phyloP scores from a whole-genome alignment of 345 rosid genomes.

The Eucalyptus fibrosa region DNA sequence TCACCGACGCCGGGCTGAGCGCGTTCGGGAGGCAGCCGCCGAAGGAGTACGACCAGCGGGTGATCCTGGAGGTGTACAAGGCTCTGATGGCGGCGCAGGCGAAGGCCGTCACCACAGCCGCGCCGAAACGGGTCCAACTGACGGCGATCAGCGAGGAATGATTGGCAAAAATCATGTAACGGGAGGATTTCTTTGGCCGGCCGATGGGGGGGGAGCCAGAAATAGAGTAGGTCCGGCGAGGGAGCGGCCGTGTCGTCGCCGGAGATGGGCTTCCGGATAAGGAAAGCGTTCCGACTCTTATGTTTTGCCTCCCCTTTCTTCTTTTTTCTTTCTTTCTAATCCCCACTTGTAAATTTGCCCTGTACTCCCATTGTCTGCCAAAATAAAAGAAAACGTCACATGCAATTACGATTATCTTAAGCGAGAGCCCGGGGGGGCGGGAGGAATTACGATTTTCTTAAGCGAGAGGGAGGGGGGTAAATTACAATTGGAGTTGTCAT shows the following conservation, averaged over 20 bases:
- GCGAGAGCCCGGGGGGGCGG: background rate
- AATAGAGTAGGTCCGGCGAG: background rate
- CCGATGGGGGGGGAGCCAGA: background rate
- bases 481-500: background rate
- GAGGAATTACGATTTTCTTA: background rate
- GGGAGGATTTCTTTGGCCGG: background rate
- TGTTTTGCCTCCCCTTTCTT: background rate
- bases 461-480: background rate
- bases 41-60: slow-evolving; percentile 40
- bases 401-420: background rate
- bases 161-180: background rate
- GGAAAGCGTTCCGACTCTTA: background rate
- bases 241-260: background rate
- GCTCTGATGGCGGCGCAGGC: slow-evolving; percentile 4
- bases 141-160: background rate
- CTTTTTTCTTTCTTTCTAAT: background rate
- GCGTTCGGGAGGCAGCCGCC: slow-evolving; percentile 6
- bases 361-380: background rate
- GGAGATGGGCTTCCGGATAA: background rate
- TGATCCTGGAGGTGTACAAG: slow-evolving; percentile 15
- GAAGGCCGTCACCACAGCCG: background rate
- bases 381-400: background rate
- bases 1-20: background rate
- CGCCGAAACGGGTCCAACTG: background rate
- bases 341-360: background rate